These are phyloP conservation scores for Mortierella sp. DNA, from an alignment of 371 early-diverging fungal genomes.

Conservation along the genomic window DNA sequence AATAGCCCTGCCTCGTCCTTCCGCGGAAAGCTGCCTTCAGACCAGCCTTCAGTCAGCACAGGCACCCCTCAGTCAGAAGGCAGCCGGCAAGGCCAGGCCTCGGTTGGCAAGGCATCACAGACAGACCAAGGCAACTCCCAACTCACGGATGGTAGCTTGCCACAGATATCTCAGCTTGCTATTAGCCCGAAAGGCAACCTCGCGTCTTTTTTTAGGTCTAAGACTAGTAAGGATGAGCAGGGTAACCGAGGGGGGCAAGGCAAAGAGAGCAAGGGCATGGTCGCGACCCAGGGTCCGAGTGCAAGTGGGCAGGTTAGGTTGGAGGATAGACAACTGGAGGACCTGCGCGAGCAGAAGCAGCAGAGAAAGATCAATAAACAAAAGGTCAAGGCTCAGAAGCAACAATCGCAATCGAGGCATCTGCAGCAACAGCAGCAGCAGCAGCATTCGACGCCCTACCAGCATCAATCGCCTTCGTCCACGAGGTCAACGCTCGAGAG, in stretches of 20 bases:
- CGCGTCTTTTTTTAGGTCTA: conserved; percentile 15
- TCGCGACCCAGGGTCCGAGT: neutral
- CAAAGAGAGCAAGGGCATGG: neutral
- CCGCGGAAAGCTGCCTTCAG: neutral
- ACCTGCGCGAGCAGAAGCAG: conserved; percentile 10
- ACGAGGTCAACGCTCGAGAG: conserved; percentile 3
- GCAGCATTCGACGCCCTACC: neutral
- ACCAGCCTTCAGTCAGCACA: neutral
- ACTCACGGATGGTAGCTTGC: conserved; percentile 12
- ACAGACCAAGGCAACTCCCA: conserved; percentile 21
- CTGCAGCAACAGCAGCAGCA: conserved; percentile 11
- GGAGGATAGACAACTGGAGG: neutral
- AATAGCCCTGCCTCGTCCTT: conserved; percentile 7
- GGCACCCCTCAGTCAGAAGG: neutral
- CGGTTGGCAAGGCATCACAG: too few relatives aligned
- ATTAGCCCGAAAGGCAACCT: conserved; percentile 19
- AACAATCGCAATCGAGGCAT: neutral
- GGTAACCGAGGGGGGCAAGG: too few relatives aligned
- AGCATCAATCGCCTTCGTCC: conserved; percentile 11
- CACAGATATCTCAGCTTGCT: neutral
- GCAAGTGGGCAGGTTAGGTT: neutral
- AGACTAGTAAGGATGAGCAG: neutral
- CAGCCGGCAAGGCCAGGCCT: neutral
- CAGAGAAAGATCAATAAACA: conserved; percentile 6
- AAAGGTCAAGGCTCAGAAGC: neutral